Evolutionary conservation across 1,284 basidiomycete genomes (phyloP).

Genomic region (Fomitopsis betulina): DNA sequence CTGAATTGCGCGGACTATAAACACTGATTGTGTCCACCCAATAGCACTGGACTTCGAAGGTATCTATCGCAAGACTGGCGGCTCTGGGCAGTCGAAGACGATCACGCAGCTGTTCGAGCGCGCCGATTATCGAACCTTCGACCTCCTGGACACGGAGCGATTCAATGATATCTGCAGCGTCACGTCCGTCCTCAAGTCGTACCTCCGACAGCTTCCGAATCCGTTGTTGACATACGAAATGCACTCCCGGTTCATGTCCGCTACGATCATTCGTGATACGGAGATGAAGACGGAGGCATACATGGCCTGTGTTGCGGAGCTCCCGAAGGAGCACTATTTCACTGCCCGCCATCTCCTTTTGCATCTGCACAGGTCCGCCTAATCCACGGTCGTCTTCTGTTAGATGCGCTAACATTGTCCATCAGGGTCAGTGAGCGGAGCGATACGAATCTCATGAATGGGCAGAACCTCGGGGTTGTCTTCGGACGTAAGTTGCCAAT

Average conservation of each 20-base stretch:
- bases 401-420: neutral
- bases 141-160: slow-evolving; percentile 80
- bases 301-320: slow-evolving; percentile 66
- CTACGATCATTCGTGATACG: slow-evolving; percentile 67
- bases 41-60: slow-evolving; percentile 89
- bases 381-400: too few relatives aligned
- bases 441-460: slow-evolving; percentile 88
- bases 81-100: slow-evolving; percentile 85
- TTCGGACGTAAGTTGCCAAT: slow-evolving; percentile 83
- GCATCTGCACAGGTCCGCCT: slow-evolving; percentile 76
- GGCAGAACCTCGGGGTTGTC: slow-evolving; percentile 97
- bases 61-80: slow-evolving; percentile 97
- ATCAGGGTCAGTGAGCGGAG: slow-evolving; percentile 66
- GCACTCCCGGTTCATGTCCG: slow-evolving; percentile 85
- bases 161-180: slow-evolving; percentile 98
- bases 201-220: slow-evolving; percentile 88
- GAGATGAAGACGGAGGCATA: slow-evolving; percentile 59
- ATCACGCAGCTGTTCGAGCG: slow-evolving; percentile 96
- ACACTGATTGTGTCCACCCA: neutral
- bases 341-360: slow-evolving; percentile 83
- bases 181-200: slow-evolving; percentile 95
- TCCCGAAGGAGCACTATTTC: slow-evolving; percentile 86
- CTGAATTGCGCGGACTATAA: neutral
- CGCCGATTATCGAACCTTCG: slow-evolving; percentile 84
- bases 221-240: slow-evolving; percentile 90